Percentiles rank a stretch among this genome's conserved stretches.
phyloP scores from a whole-genome alignment of 306 rosid species.

The Sophora flavescens region DNA sequence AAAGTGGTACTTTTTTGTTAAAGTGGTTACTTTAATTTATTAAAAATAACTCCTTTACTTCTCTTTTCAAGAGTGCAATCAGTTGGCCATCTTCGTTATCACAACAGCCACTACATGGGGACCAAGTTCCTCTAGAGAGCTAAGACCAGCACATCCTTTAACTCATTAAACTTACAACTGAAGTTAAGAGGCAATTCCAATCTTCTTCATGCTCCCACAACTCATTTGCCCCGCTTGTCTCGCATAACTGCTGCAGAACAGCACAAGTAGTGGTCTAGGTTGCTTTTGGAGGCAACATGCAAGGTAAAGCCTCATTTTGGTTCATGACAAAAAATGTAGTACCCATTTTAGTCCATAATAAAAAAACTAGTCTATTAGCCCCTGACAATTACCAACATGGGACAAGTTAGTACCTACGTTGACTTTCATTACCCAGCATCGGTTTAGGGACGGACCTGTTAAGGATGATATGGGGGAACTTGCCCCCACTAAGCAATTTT shows the following conservation, averaged over 20 bases:
- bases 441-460: no score
- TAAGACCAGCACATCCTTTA: not conserved
- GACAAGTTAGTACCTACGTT: no score
- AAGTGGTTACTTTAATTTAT: conserved; percentile 41
- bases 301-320: no score
- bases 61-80: conserved; percentile 12
- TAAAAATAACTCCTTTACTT: conserved; percentile 28
- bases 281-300: not conserved
- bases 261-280: not conserved
- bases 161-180: not conserved
- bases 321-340: no score
- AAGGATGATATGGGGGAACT: no score
- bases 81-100: not conserved
- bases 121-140: not conserved
- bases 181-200: conserved; percentile 1
- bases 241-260: not conserved
- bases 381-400: no score
- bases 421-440: no score
- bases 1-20: no score
- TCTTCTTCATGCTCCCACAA: not conserved
- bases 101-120: not conserved
- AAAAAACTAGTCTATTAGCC: no score
- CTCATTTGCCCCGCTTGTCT: not conserved
- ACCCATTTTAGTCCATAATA: no score
- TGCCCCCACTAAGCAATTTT: no score